Base-by-base conservation (phyloP, 441 rosid genomes). In the Isatis lusitanica region DNA sequence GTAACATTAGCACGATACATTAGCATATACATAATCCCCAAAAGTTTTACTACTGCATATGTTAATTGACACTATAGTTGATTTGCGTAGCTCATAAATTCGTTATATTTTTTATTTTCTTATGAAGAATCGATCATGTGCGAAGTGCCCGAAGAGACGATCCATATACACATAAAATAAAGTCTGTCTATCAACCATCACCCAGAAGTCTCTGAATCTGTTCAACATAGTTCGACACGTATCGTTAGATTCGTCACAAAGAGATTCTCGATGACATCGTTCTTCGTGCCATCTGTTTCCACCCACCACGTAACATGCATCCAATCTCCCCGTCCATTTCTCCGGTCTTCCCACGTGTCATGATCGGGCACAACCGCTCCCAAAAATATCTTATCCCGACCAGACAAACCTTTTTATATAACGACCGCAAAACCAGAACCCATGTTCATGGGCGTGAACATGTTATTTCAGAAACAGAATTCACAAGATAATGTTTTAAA, bases 211-310 rank as follows among this genome's bases (percentile, higher is more conserved):
- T 15, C 10, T 42, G 57, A 56, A 76, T 70, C 68, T 40, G 57
- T 65, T 76, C 66, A 64, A 64, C n/a, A 16, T 51, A 58, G 17
- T 15, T 71, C 68, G 74, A 73, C 74, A 77, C 81, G 81, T 77
- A 67, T 53, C 53, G 38, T 60, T 48, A 70, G 67, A 18, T 75
- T 76, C 74, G 71, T 69, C 57, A 36, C 70, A 36, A 39, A 61
- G 70, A 71, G 77, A 73, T 77, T 77, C 81, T 68, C 70, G 59
- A 73, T 15, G 67, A 62, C 67, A 40, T 78, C 74, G 80, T 66
- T 17, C 6, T 43, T 44, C 35, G 77, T 18, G 77, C 74, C 65
- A 64, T 72, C 61, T 77, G 74, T 77, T 66, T 66, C 73, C 44
- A 30, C 74, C 61, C 62, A 66, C 81, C 74, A 72, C 74, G 46